Evolutionary conservation across 2,329 filamentous ascomycete species (phyloP).

Genomic region (Xylariaceae sp.): DNA sequence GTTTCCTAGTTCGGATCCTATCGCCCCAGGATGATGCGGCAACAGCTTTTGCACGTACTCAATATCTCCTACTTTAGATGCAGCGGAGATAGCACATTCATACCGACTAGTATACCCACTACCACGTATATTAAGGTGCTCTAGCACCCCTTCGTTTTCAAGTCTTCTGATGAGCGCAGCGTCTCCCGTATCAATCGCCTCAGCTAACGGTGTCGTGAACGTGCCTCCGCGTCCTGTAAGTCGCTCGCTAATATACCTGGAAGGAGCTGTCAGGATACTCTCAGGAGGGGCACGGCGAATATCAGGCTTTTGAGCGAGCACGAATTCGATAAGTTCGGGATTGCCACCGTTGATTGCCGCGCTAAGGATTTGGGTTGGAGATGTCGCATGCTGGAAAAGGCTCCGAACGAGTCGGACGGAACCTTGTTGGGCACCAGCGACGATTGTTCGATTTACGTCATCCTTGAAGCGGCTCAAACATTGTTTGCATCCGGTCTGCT

Average conservation of each 20-base stretch:
- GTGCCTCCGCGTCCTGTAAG: too few species aligned
- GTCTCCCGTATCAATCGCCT: constrained; percentile 9
- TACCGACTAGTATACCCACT: neutral
- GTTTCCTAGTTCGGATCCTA: neutral
- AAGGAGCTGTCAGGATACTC: too few species aligned
- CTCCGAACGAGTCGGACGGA: constrained; percentile 7
- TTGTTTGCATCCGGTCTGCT: constrained; percentile 1
- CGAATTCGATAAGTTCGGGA: constrained; percentile 8
- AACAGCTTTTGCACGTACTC: constrained; percentile 7
- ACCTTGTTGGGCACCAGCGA: constrained; percentile 5
- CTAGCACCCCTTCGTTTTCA: constrained; percentile 8
- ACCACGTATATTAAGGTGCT: neutral
- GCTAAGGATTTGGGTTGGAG: constrained; percentile 3
- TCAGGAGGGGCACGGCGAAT: neutral
- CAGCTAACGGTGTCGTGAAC: constrained; percentile 17
- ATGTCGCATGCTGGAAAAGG: constrained; percentile 2
- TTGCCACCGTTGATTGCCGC: constrained; percentile 16
- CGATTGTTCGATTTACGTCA: neutral
- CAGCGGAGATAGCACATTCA: neutral
- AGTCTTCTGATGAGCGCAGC: constrained; percentile 2
- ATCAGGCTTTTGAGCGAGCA: constrained; percentile 8
- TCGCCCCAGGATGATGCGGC: neutral
- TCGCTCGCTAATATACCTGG: too few species aligned
- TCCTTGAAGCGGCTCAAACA: neutral
- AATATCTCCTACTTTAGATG: constrained; percentile 2